Evolutionary conservation across 2,329 filamentous ascomycete genomes (phyloP).

Genomic region (Fusarium nanum): DNA sequence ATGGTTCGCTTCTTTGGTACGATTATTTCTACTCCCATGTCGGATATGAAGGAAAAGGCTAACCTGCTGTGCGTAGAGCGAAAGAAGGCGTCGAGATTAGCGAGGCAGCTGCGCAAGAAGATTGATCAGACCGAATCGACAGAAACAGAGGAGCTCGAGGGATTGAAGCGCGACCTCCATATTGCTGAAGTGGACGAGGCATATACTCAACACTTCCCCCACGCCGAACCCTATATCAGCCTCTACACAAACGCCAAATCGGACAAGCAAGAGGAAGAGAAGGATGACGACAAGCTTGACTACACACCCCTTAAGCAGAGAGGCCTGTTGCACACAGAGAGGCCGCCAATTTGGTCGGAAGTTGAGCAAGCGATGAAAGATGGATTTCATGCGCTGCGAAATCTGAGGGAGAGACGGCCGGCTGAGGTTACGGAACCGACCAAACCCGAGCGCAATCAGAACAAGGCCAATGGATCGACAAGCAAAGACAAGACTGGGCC

Average conservation of each 20-base stretch:
- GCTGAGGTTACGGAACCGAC: slow-evolving; percentile 25
- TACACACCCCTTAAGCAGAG: slow-evolving; percentile 54
- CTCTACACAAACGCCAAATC: slow-evolving; percentile 61
- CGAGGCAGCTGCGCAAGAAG: slow-evolving; percentile 72
- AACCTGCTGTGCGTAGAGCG: slow-evolving; percentile 65
- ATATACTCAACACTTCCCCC: slow-evolving; percentile 79
- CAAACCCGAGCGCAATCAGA: slow-evolving; percentile 29
- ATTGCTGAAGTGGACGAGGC: slow-evolving; percentile 78
- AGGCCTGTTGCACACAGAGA: slow-evolving; percentile 58
- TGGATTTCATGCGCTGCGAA: slow-evolving; percentile 63
- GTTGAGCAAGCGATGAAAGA: slow-evolving; percentile 74
- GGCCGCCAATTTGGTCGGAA: slow-evolving; percentile 73
- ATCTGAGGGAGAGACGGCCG: slow-evolving; percentile 64
- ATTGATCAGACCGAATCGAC: slow-evolving; percentile 63
- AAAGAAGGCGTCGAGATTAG: slow-evolving; percentile 75
- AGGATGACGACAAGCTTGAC: slow-evolving; percentile 43
- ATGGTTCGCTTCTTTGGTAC: slow-evolving; percentile 87
- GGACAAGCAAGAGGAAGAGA: slow-evolving; percentile 53
- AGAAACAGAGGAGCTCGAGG: slow-evolving; percentile 64
- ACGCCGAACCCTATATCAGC: slow-evolving; percentile 76
- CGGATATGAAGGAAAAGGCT: neutral
- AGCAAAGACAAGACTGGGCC: slow-evolving; percentile 34
- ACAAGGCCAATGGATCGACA: slow-evolving; percentile 31
- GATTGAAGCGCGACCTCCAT: slow-evolving; percentile 69
- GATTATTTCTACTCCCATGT: slow-evolving; percentile 35